Evolutionary conservation across 2,329 filamentous ascomycete genomes (phyloP).

Genomic region (Lachnellula suecica): DNA sequence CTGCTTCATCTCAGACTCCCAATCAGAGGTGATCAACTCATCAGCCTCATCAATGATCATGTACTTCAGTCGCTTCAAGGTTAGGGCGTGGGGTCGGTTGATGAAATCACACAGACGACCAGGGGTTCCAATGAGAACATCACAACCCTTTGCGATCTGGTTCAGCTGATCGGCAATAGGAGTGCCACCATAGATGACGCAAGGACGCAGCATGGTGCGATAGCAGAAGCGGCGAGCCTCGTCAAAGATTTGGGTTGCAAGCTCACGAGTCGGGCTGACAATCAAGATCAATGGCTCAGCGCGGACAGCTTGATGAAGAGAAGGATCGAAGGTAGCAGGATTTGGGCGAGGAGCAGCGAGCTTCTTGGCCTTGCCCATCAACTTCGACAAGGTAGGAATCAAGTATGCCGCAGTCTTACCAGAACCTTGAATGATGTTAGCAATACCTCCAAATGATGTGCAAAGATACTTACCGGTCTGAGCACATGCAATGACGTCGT

Average conservation of each 20-base stretch:
- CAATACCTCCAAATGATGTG: constrained; percentile 1
- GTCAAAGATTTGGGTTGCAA: constrained; percentile 93
- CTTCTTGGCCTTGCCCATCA: constrained; percentile 96
- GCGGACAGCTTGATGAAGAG: constrained; percentile 48
- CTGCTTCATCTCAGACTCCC: constrained; percentile 71
- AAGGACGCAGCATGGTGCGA: constrained; percentile 89
- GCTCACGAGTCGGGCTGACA: constrained; percentile 82
- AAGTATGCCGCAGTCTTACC: constrained; percentile 95
- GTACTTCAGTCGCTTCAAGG: constrained; percentile 74
- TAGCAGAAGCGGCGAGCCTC: constrained; percentile 93
- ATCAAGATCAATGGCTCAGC: constrained; percentile 89
- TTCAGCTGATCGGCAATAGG: constrained; percentile 67
- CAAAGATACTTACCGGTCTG: constrained; percentile 74
- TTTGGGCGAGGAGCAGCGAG: constrained; percentile 76
- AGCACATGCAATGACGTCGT: constrained; percentile 85
- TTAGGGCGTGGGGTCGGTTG: constrained; percentile 65
- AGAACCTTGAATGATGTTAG: constrained; percentile 60
- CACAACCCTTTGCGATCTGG: constrained; percentile 80
- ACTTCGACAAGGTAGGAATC: constrained; percentile 80
- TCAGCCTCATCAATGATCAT: constrained; percentile 92
- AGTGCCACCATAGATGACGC: constrained; percentile 83
- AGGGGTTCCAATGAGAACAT: constrained; percentile 84
- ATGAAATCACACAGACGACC: constrained; percentile 87
- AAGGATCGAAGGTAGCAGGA: constrained; percentile 51
- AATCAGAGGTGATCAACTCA: constrained; percentile 80